Conservation (phyloP, 2,329 filamentous ascomycete genomes). For the Escovopsis weberi region DNA sequence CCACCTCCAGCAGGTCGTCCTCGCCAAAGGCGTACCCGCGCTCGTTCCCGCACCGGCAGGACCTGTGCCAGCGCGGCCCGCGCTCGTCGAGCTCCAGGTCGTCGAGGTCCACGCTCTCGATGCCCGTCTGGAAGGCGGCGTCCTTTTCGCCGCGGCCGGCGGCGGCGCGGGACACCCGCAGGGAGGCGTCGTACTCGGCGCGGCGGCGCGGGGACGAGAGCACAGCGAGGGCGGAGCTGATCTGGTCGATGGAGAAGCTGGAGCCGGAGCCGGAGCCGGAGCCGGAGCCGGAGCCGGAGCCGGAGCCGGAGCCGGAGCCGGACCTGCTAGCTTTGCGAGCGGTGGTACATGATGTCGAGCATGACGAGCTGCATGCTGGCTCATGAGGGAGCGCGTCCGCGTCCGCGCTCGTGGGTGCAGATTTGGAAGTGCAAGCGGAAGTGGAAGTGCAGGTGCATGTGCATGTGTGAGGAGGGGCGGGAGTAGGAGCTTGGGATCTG, state of each 20-base stretch:
- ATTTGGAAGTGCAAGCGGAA: neutral
- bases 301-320: neutral
- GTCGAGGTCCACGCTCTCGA: slow-evolving; percentile 51
- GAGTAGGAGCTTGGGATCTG: slow-evolving; percentile 2
- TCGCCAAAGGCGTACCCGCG: slow-evolving; percentile 45
- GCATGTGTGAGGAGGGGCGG: neutral
- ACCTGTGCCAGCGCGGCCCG: slow-evolving; percentile 34
- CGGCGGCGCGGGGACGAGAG: slow-evolving; percentile 37
- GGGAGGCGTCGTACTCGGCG: slow-evolving; percentile 37
- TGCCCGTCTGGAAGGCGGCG: slow-evolving; percentile 36
- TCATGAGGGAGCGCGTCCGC: neutral
- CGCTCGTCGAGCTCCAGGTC: slow-evolving; percentile 41
- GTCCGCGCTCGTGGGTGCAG: neutral
- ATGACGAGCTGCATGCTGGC: too few relatives aligned
- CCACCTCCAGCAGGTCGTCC: slow-evolving; percentile 42
- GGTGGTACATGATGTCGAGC: too few relatives aligned
- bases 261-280: neutral
- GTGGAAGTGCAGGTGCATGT: neutral
- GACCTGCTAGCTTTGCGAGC: neutral
- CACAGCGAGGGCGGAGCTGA: slow-evolving; percentile 42
- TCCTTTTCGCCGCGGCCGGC: slow-evolving; percentile 7
- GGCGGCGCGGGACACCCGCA: slow-evolving; percentile 22
- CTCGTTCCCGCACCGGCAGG: slow-evolving; percentile 50
- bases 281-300: slow-evolving; percentile 10
- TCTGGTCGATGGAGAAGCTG: slow-evolving; percentile 45